Percentiles rank a stretch among this genome's conserved stretches.
phyloP scores from a whole-genome alignment of 495 filamentous ascomycete genomes.

The Aspergillus egyptiacus region DNA sequence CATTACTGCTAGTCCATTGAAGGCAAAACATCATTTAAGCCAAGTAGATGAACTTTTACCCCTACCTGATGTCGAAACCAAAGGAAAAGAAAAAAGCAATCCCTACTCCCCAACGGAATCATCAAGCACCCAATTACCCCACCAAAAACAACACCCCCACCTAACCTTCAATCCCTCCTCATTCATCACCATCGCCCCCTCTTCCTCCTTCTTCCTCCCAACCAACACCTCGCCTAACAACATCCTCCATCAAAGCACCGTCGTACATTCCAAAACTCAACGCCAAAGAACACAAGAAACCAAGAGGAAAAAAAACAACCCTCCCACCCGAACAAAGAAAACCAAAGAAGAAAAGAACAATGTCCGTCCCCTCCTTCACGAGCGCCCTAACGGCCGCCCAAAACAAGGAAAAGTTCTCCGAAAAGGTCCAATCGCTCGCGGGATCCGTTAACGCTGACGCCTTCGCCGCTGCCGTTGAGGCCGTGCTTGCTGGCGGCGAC shows the following conservation, averaged over 20 bases:
- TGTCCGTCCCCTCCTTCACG: slow-evolving; percentile 31
- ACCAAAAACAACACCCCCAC: slow-evolving; percentile 1
- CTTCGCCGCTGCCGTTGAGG: slow-evolving; percentile 31
- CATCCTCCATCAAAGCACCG: neutral
- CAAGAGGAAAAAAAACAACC: too few species aligned
- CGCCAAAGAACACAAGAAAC: too few species aligned
- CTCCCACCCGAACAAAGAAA: too few species aligned
- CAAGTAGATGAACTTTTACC: too few species aligned
- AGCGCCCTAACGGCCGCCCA: slow-evolving; percentile 29
- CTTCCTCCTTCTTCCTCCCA: neutral
- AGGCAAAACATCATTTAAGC: too few species aligned
- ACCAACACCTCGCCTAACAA: neutral
- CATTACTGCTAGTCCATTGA: too few species aligned
- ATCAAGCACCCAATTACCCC: neutral
- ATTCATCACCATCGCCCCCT: neutral
- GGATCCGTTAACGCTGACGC: slow-evolving; percentile 23
- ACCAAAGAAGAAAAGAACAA: too few species aligned
- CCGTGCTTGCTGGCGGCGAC: slow-evolving; percentile 17
- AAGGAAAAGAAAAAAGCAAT: neutral
- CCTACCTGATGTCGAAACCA: too few species aligned
- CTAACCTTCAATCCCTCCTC: neutral
- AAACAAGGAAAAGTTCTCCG: slow-evolving; percentile 27
- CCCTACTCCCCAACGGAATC: neutral
- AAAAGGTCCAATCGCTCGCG: slow-evolving; percentile 30
- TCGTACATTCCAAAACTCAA: slow-evolving; percentile 5